Evolutionary conservation across 1,139 yeast genomes (phyloP).

Genomic region (Hansenula sp.): DNA sequence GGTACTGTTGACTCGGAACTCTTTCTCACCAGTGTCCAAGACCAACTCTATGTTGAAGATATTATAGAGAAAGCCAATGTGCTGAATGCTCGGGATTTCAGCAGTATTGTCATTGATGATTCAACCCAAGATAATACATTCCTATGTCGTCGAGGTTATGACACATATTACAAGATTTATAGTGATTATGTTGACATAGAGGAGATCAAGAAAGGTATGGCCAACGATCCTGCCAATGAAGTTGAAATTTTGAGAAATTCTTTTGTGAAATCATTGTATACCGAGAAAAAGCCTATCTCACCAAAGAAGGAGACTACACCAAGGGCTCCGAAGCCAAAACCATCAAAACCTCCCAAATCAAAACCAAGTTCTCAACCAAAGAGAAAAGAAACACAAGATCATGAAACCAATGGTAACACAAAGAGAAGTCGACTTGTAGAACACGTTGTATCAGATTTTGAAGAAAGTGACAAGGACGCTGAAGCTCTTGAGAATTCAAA

Average conservation of each 20-base stretch:
- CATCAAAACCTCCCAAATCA: background rate
- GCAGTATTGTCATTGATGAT: slow-evolving; percentile 14
- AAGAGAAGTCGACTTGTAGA: slow-evolving; percentile 4
- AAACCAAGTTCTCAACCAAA: no score
- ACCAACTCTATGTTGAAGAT: slow-evolving; percentile 10
- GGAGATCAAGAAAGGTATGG: slow-evolving; percentile 7
- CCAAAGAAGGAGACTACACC: background rate
- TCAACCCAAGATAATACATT: slow-evolving; percentile 18
- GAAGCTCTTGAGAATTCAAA: background rate
- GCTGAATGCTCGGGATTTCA: slow-evolving; percentile 12
- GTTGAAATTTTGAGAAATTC: slow-evolving; percentile 10
- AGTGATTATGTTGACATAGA: slow-evolving; percentile 11
- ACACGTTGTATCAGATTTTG: slow-evolving; percentile 5
- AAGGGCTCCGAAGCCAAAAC: background rate
- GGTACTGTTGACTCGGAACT: slow-evolving; percentile 14
- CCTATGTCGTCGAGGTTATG: slow-evolving; percentile 19
- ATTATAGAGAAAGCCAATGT: slow-evolving; percentile 17
- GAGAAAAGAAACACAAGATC: background rate
- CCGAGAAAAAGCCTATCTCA: background rate
- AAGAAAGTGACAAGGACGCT: background rate
- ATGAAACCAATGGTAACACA: background rate
- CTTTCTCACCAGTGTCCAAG: slow-evolving; percentile 16
- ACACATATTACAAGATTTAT: slow-evolving; percentile 14
- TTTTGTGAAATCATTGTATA: slow-evolving; percentile 11
- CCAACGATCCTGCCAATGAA: slow-evolving; percentile 8